These are phyloP conservation scores for Aspergillus proliferans DNA, from an alignment of 2,329 filamentous ascomycete species.

Conservation along the genomic window DNA sequence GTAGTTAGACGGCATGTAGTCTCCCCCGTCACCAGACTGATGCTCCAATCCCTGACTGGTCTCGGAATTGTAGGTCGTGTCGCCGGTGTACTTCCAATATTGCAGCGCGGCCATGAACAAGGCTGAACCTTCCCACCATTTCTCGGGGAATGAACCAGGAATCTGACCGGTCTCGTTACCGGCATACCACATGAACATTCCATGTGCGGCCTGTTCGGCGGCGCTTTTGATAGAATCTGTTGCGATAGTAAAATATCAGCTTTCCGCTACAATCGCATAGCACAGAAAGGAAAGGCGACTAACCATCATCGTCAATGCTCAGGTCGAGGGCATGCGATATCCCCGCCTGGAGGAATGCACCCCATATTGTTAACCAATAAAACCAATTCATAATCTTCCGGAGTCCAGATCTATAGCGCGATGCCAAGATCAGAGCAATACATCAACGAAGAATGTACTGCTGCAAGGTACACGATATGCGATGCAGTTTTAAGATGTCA, in stretches of 20 bases:
- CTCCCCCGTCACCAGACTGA: constrained; percentile 27
- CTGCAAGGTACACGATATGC: too few relatives aligned
- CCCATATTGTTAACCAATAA: not conserved
- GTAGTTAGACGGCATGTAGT: constrained; percentile 35
- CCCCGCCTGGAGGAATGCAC: not conserved
- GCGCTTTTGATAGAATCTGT: constrained; percentile 41
- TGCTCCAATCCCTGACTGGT: constrained; percentile 38
- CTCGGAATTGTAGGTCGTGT: constrained; percentile 56
- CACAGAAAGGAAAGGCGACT: not conserved
- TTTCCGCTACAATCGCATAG: not conserved
- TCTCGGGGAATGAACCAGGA: constrained; percentile 57
- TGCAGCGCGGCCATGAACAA: constrained; percentile 64
- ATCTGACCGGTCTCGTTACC: constrained; percentile 48
- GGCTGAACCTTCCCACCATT: constrained; percentile 69
- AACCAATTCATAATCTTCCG: not conserved
- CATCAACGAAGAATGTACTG: not conserved
- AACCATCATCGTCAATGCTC: constrained; percentile 22
- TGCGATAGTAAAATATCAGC: not conserved
- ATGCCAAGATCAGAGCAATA: not conserved
- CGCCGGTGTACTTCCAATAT: constrained; percentile 64
- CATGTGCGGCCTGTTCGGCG: constrained; percentile 38
- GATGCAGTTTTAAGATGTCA: too few relatives aligned
- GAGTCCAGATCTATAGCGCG: not conserved
- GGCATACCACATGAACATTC: constrained; percentile 48
- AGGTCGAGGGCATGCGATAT: constrained; percentile 17